A percentile compares a stretch with the other conserved stretches of the same genome.
These are phyloP conservation scores for Halophytophthora polymorphica DNA, from an alignment of 352 stramenopile genomes.

Conservation along the genomic window DNA sequence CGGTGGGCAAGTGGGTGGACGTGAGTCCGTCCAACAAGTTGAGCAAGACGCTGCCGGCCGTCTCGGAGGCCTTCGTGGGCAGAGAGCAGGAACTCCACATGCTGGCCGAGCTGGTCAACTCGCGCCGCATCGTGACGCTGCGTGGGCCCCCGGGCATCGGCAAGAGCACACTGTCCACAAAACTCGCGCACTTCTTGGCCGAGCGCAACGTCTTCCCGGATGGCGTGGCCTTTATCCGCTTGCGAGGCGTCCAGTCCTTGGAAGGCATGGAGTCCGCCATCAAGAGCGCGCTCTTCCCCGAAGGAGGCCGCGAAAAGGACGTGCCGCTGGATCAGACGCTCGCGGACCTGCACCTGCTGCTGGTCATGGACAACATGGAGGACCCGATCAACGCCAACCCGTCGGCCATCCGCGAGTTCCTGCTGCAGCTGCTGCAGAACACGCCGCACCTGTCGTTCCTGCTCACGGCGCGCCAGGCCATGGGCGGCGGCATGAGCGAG, in stretches of 20 bases:
- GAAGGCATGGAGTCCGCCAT: constrained; percentile 76
- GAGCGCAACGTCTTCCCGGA: constrained; percentile 72
- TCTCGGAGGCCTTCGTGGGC: constrained; percentile 71
- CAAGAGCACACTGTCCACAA: constrained; percentile 74
- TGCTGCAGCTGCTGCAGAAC: constrained; percentile 64
- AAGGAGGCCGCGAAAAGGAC: constrained; percentile 62
- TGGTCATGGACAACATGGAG: constrained; percentile 85
- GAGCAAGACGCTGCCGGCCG: constrained; percentile 55
- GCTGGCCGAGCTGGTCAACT: constrained; percentile 53
- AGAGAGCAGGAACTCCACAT: constrained; percentile 74
- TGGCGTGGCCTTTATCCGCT: constrained; percentile 69
- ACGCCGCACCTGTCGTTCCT: constrained; percentile 60
- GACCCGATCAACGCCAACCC: constrained; percentile 72
- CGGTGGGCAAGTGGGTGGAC: constrained; percentile 70
- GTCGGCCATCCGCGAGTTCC: constrained; percentile 48
- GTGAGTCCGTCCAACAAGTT: constrained; percentile 71
- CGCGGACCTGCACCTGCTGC: constrained; percentile 50
- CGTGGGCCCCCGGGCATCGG: constrained; percentile 73
- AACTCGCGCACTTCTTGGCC: constrained; percentile 66
- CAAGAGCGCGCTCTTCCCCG: constrained; percentile 59
- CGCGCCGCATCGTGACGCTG: constrained; percentile 65
- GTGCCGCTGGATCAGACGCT: constrained; percentile 56
- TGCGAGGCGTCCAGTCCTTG: constrained; percentile 63
- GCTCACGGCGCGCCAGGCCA: constrained; percentile 70
- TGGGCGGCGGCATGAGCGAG: constrained; percentile 62